Conservation (phyloP, 2,329 filamentous ascomycete species). For the Diaporthe humulicola region DNA sequence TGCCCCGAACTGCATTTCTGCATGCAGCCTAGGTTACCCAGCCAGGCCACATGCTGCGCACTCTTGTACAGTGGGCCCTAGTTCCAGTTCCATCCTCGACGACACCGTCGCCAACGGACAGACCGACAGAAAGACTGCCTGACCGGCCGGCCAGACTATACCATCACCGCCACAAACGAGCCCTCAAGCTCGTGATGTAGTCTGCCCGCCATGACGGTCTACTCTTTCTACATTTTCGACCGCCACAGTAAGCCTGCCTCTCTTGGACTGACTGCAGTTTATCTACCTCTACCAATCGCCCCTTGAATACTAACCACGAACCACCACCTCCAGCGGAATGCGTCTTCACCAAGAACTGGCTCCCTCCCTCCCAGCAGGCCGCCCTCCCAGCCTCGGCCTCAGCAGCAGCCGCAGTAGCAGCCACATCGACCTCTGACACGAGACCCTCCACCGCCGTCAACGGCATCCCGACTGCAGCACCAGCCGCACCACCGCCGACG, state of each 20-base stretch:
- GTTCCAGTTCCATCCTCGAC: constrained; percentile 1
- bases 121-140: neutral
- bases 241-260: constrained; percentile 81
- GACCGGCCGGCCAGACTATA: neutral
- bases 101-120: constrained; percentile 15
- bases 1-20: neutral
- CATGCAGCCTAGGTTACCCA: neutral
- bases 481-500: constrained; percentile 32
- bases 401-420: constrained; percentile 48
- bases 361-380: constrained; percentile 58
- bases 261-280: neutral
- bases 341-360: constrained; percentile 94
- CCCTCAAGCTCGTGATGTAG: constrained; percentile 38
- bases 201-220: constrained; percentile 82
- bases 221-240: constrained; percentile 99
- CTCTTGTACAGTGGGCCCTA: constrained; percentile 21
- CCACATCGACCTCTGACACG: constrained; percentile 57
- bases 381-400: constrained; percentile 52
- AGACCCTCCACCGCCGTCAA: constrained; percentile 33
- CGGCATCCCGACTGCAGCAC: constrained; percentile 38
- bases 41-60: constrained; percentile 4
- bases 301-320: constrained; percentile 37
- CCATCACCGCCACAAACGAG: constrained; percentile 24
- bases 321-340: constrained; percentile 81
- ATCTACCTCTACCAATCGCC: too few relatives aligned